A percentile compares a stretch with the other conserved stretches of the same genome.
Evolutionary conservation across 2,329 filamentous ascomycete species (phyloP).

Genomic region (Colletotrichum camelliae): DNA sequence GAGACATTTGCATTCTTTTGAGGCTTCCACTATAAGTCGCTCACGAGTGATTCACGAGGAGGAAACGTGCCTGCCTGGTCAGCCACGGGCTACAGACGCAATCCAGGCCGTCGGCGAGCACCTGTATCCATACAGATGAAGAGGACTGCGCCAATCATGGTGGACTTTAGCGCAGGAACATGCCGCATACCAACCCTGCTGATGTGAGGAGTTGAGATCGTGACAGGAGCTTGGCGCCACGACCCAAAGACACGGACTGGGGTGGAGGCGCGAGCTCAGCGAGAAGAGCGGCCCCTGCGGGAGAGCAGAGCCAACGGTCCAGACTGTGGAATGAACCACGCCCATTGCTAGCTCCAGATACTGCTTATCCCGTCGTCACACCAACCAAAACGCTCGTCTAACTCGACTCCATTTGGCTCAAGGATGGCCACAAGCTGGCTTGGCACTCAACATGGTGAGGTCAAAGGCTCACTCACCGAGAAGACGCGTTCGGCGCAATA

Average conservation of each 20-base stretch:
- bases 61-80: neutral
- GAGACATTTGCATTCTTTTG: neutral
- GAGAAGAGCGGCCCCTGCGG: neutral
- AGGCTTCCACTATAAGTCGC: neutral
- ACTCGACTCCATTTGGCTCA: neutral
- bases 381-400: neutral
- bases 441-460: rapidly evolving
- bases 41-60: neutral
- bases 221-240: constrained; percentile 12
- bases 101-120: neutral
- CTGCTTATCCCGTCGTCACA: neutral
- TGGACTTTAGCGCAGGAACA: neutral
- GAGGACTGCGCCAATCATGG: neutral
- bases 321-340: neutral
- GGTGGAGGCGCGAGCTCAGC: neutral
- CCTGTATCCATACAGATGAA: neutral
- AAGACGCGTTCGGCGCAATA: neutral
- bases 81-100: neutral
- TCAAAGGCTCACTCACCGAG: neutral
- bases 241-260: neutral
- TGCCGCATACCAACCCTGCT: neutral
- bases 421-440: neutral
- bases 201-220: neutral
- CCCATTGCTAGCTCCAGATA: neutral
- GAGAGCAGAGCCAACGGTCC: neutral